phyloP scores from a whole-genome alignment of 345 rosid genomes.

The Passiflora organensis region DNA sequence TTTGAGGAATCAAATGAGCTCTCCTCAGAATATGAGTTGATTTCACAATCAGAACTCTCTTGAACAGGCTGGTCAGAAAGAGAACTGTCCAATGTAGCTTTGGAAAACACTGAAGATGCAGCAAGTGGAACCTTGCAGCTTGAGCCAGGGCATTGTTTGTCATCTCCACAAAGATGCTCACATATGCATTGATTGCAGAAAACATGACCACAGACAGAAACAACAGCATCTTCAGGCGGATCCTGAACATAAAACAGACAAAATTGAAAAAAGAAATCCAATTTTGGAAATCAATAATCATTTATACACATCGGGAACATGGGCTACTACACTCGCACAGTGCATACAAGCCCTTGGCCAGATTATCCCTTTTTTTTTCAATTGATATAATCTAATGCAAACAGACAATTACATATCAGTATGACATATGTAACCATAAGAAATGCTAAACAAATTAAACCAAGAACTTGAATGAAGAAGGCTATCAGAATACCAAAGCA shows the following conservation, averaged over 20 bases:
- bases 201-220: slow-evolving; percentile 80
- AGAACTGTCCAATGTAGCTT: slow-evolving; percentile 34
- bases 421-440: too few species aligned
- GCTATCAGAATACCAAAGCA: not conserved
- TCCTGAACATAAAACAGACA: slow-evolving; percentile 45
- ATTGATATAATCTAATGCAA: too few species aligned
- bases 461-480: too few species aligned
- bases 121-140: slow-evolving; percentile 59
- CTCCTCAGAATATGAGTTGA: slow-evolving; percentile 26
- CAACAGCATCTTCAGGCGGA: slow-evolving; percentile 96
- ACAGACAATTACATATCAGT: too few species aligned
- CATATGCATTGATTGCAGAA: slow-evolving; percentile 89
- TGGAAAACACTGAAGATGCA: slow-evolving; percentile 49
- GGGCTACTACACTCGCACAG: too few species aligned
- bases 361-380: too few species aligned
- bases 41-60: slow-evolving; percentile 33
- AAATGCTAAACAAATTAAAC: too few species aligned
- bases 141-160: slow-evolving; percentile 55
- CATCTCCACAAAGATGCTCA: slow-evolving; percentile 73
- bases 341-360: too few species aligned
- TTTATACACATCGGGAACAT: not conserved
- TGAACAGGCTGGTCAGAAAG: slow-evolving; percentile 34
- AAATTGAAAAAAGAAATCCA: too few species aligned
- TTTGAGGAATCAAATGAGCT: slow-evolving; percentile 58
- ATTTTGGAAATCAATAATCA: slow-evolving; percentile 3